A percentile compares a stretch with the other conserved stretches of the same genome.
These are phyloP conservation scores for Pythium aristosporum DNA, from an alignment of 352 stramenopile genomes.

Conservation along the genomic window DNA sequence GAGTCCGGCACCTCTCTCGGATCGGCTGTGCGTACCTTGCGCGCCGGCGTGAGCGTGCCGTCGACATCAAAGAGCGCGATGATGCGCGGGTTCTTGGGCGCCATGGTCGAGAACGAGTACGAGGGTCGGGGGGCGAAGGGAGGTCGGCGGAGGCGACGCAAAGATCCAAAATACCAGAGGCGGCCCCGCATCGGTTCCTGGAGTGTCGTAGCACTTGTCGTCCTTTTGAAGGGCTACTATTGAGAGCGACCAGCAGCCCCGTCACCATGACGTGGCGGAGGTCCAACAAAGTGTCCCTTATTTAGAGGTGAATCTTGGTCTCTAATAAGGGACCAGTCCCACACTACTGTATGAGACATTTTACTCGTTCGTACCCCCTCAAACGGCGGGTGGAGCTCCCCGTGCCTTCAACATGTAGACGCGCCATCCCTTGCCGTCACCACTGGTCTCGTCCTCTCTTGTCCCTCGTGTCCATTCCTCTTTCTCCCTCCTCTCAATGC, in stretches of 20 bases:
- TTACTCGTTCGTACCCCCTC: neutral
- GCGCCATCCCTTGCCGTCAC: neutral
- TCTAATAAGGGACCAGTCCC: neutral
- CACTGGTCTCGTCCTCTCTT: slow-evolving; percentile 1
- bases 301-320: neutral
- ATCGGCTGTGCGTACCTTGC: slow-evolving; percentile 60
- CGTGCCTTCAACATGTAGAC: slow-evolving; percentile 24
- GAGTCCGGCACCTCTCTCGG: neutral
- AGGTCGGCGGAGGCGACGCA: slow-evolving; percentile 9
- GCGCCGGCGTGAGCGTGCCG: slow-evolving; percentile 95
- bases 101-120: slow-evolving; percentile 14
- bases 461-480: neutral
- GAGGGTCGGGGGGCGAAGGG: neutral
- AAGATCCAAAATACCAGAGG: neutral
- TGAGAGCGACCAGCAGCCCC: slow-evolving; percentile 12
- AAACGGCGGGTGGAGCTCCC: slow-evolving; percentile 1
- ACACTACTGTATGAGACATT: slow-evolving; percentile 13
- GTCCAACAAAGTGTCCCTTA: neutral
- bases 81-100: slow-evolving; percentile 86
- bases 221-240: slow-evolving; percentile 11
- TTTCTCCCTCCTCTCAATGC: slow-evolving; percentile 24
- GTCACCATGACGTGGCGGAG: slow-evolving; percentile 7
- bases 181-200: neutral
- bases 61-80: slow-evolving; percentile 99
- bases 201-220: neutral